Evolutionary conservation across 2,329 filamentous ascomycete genomes (phyloP).

Genomic region (Colletotrichum magnum): DNA sequence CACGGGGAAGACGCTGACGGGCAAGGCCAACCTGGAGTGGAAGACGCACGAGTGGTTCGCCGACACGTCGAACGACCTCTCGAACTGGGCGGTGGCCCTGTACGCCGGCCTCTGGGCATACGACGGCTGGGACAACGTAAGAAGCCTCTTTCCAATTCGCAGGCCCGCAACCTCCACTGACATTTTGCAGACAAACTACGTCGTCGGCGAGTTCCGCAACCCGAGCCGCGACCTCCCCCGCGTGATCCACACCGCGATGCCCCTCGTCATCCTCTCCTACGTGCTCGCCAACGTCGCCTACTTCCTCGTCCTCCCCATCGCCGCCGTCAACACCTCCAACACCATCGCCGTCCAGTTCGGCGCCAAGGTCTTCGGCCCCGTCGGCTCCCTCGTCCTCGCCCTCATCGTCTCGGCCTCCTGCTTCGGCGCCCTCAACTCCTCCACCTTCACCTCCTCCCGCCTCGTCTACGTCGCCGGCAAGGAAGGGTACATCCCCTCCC

Average conservation of each 20-base stretch:
- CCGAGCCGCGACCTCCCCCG: constrained; percentile 90
- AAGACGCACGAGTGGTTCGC: constrained; percentile 91
- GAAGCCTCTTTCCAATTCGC: constrained; percentile 50
- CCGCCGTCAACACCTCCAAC: constrained; percentile 87
- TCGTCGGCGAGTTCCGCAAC: constrained; percentile 96
- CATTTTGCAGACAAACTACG: constrained; percentile 85
- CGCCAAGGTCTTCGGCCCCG: constrained; percentile 86
- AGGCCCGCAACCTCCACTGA: constrained; percentile 27
- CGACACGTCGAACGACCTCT: constrained; percentile 83
- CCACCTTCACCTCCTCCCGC: constrained; percentile 92
- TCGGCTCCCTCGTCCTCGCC: constrained; percentile 87
- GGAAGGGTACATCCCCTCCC: constrained; percentile 88
- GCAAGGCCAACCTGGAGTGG: constrained; percentile 86
- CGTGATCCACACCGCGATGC: constrained; percentile 97
- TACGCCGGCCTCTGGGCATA: constrained; percentile 98
- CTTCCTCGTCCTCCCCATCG: constrained; percentile 89
- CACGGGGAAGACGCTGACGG: constrained; percentile 85
- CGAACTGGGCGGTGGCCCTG: constrained; percentile 91
- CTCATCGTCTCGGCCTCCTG: constrained; percentile 92
- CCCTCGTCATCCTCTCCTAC: constrained; percentile 91
- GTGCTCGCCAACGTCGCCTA: constrained; percentile 93
- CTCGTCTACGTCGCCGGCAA: constrained; percentile 95
- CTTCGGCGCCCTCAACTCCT: constrained; percentile 94
- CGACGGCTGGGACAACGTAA: constrained; percentile 98
- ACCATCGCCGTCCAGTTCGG: constrained; percentile 98